Base-by-base conservation (phyloP, 441 rosid species). In the Viola pubescens region DNA sequence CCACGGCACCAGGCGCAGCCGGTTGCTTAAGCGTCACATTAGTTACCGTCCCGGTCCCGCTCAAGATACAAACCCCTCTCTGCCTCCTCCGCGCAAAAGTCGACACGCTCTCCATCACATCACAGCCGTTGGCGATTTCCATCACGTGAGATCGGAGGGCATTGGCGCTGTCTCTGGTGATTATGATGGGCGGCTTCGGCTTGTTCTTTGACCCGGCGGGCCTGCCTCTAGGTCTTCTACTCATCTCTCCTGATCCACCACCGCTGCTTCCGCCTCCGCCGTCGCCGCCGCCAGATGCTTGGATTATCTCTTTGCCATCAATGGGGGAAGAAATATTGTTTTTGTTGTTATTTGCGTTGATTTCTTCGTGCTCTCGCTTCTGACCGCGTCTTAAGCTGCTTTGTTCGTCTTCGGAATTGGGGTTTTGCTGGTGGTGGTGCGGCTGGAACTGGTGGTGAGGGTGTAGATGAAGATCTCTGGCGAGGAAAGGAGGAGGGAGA, bases 141-240 rank as follows among this genome's bases (percentile, higher is more conserved):
- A 89, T 75, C n/a, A 89, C 82, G 62, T 89, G 97, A 52, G 95
- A 82, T 50, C 87, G 82, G 63, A 89, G 91, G 48, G 95, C 94
- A 63, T 87, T 85, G 60, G 95, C 86, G 67, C 95, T 85, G 65
- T 89, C 97, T 40, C 95, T 68, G 14, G 95, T 83, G 53, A 89
- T 81, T 67, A 87, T 83, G 70, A 89, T 83, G 0, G 97, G 94
- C 19, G 94, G 91, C 69, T 83, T 87, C 0, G 91, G 85, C 70
- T 79, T 89, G 77, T 87, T 89, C 67, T 87, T 87, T 16, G 92
- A 87, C 8, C 97, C 97, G 0, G 95, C 71, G 2, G 92, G 97
- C 50, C 97, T 69, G 12, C 97, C 97, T 60, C 97, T 75, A 6
- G 95, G 86, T 61, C 97, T 71, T 71, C 92, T 78, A 3, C 78